Evolutionary conservation across 1,284 basidiomycete genomes (phyloP).

Genomic region (Cryptococcus depauperatus): DNA sequence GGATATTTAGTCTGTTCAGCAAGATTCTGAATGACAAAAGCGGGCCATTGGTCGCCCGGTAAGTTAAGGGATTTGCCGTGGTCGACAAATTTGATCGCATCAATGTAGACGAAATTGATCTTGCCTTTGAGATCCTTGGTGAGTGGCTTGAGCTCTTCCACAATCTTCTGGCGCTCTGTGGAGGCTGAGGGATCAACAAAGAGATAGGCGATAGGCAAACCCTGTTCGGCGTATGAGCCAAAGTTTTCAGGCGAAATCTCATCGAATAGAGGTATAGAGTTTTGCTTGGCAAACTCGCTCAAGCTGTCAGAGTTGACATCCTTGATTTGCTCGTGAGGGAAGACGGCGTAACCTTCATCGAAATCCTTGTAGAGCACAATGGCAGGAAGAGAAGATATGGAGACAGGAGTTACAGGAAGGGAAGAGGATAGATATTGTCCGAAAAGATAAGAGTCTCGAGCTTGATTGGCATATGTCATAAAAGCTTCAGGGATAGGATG

Average conservation of each 20-base stretch:
- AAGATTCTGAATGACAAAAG: conserved; percentile 88
- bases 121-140: conserved; percentile 75
- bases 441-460: conserved; percentile 90
- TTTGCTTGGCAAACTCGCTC: conserved; percentile 67
- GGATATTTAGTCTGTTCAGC: conserved; percentile 82
- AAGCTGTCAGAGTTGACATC: conserved; percentile 56
- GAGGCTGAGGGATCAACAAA: conserved; percentile 73
- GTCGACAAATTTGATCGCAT: conserved; percentile 87
- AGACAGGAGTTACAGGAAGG: conserved; percentile 65
- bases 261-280: conserved; percentile 82
- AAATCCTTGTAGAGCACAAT: conserved; percentile 89
- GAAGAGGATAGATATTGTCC: conserved; percentile 69
- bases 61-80: conserved; percentile 95
- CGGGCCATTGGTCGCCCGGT: conserved; percentile 70
- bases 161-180: conserved; percentile 54
- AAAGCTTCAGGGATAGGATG: conserved; percentile 65
- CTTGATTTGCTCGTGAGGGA: conserved; percentile 54
- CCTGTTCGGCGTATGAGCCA: conserved; percentile 68
- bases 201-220: conserved; percentile 86
- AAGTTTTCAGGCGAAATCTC: conserved; percentile 96
- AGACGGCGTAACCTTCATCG: conserved; percentile 72
- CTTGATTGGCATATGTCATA: conserved; percentile 68
- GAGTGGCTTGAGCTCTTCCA: conserved; percentile 64
- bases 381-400: conserved; percentile 59
- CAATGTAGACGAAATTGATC: conserved; percentile 98